Conservation (phyloP, 2,329 filamentous ascomycete species). For the Paecilomyces sp. region DNA sequence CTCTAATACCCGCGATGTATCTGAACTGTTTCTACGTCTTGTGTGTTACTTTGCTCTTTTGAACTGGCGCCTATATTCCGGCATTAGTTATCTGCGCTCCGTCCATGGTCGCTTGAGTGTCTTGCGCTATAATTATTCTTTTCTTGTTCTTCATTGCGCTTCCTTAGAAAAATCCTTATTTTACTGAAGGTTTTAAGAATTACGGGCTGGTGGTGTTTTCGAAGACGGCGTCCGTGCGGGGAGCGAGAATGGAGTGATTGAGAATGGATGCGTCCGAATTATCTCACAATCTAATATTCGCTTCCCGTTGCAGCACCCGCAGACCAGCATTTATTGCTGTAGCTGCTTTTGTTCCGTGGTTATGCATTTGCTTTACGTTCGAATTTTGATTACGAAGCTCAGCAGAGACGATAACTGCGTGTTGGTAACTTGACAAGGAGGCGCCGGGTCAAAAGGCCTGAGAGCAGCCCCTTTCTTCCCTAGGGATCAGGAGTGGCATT, state of each 20-base stretch:
- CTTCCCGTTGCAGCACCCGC: neutral
- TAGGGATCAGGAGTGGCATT: no score
- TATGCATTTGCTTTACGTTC: neutral
- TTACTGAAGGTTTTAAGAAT: neutral
- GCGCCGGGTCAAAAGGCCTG: neutral
- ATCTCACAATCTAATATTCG: neutral
- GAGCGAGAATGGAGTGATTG: neutral
- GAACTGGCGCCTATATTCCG: neutral
- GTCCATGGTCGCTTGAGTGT: neutral
- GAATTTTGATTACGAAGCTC: neutral
- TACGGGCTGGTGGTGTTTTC: neutral
- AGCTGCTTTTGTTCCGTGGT: neutral
- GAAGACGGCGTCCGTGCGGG: neutral
- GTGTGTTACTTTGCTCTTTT: constrained; percentile 7
- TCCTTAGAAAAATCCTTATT: neutral
- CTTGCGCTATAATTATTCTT: neutral
- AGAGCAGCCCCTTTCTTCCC: neutral
- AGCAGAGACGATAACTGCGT: neutral
- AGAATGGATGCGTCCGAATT: neutral
- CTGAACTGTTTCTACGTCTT: neutral
- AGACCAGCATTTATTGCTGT: neutral
- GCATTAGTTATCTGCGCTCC: neutral
- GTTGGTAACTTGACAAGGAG: constrained; percentile 1
- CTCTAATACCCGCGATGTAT: constrained; percentile 11
- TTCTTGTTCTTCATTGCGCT: neutral